Evolutionary conservation across 2,329 filamentous ascomycete genomes (phyloP), one percentile per base, ranked within the genome.

Genomic region (Magnaporthales sp.): DNA sequence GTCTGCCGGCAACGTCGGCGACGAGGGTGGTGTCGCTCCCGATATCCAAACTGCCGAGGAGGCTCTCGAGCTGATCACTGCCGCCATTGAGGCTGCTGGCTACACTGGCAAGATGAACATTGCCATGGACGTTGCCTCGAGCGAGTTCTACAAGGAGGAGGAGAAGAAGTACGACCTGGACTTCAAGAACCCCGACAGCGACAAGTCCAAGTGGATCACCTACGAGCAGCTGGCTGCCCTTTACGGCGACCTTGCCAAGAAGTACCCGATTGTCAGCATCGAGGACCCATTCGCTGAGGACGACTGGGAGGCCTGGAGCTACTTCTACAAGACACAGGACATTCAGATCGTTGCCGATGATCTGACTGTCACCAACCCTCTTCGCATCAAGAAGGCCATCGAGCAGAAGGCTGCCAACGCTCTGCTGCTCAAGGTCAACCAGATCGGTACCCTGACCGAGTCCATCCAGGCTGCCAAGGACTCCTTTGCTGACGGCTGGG

Each of bases 291-390:
- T 99, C 83, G 94, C 92, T 71, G 95, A 99, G 88, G 95, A 98
- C 77, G 95, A 99, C 86, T 99, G 95, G 95, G 94, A 98, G 88
- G 95, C 95, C 70, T 99, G 95, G 95, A 96, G 92, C 89, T 97
- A 98, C 90, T 99, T 98, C 90, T 97, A 91, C 91, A 97, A 97
- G 91, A 95, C 92, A 75, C 93, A 92, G 78, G 89, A 97, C 82
- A 93, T 96, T 86, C 95, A 99, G 87, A 93, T 99, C 78, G 95
- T 99, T 73, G 95, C 90, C 84, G 95, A 99, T 78, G 95, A 99
- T 79, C 83, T 99, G 87, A 98, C 95, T 73, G 95, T 99, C 81
- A 99, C 95, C 82, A 99, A 99, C 89, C 95, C 95, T 70, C 83
- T 91, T 75, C 94, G 95, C 81, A 99, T 99, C 88, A 97, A 98